Conservation (phyloP, 352 stramenopile genomes). For the Pythium oligandrum region DNA sequence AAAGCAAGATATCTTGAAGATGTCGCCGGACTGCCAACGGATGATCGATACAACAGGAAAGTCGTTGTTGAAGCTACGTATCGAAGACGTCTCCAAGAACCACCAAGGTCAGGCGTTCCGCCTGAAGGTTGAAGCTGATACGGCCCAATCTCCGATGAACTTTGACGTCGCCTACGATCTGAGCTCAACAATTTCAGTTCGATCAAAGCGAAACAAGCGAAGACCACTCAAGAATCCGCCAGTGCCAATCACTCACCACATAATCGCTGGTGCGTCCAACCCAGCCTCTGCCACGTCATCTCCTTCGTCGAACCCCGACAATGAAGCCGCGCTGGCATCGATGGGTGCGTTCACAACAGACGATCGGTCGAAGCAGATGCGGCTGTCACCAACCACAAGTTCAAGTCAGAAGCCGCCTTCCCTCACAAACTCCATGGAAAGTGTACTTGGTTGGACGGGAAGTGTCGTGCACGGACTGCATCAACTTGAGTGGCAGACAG, state of each 20-base stretch:
- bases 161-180: slow-evolving; percentile 89
- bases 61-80: slow-evolving; percentile 85
- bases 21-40: slow-evolving; percentile 79
- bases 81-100: slow-evolving; percentile 97
- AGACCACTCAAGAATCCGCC: slow-evolving; percentile 47
- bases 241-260: slow-evolving; percentile 62
- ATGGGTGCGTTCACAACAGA: slow-evolving; percentile 54
- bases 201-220: slow-evolving; percentile 94
- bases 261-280: slow-evolving; percentile 62
- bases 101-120: slow-evolving; percentile 94
- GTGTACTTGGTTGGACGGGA: slow-evolving; percentile 63
- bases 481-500: slow-evolving; percentile 76
- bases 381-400: slow-evolving; percentile 13
- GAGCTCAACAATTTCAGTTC: slow-evolving; percentile 90
- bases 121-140: slow-evolving; percentile 90
- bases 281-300: slow-evolving; percentile 65
- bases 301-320: slow-evolving; percentile 61
- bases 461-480: slow-evolving; percentile 71
- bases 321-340: slow-evolving; percentile 42
- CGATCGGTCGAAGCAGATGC: slow-evolving; percentile 63
- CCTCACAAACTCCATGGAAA: slow-evolving; percentile 68
- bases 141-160: slow-evolving; percentile 78
- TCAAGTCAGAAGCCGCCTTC: slow-evolving; percentile 17
- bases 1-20: slow-evolving; percentile 95
- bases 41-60: slow-evolving; percentile 84